phyloP scores from a whole-genome alignment of 139 green algal species.

The Cymbomonas tetramitiformis region DNA sequence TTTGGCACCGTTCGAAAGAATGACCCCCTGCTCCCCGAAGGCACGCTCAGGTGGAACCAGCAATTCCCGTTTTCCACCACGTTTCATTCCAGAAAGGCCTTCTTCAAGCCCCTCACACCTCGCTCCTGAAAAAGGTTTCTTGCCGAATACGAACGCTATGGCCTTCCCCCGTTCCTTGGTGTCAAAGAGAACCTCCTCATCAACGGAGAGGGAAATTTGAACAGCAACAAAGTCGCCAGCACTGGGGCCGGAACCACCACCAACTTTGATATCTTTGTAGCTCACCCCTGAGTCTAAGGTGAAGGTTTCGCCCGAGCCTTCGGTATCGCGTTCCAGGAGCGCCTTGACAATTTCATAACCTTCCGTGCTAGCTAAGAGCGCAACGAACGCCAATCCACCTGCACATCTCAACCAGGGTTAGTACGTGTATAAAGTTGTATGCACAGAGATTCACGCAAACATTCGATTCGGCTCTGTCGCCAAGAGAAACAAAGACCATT shows the following conservation, averaged over 20 bases:
- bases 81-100: constrained; percentile 16
- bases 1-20: neutral
- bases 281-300: neutral
- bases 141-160: constrained; percentile 15
- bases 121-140: neutral
- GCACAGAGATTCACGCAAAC: no score
- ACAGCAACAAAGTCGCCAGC: constrained; percentile 21
- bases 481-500: no score
- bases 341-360: constrained; percentile 23
- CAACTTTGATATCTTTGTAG: constrained; percentile 12
- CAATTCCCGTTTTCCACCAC: constrained; percentile 15
- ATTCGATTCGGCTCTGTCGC: no score
- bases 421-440: no score
- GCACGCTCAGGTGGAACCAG: constrained; percentile 2
- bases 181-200: constrained; percentile 10
- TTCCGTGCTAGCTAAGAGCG: constrained; percentile 17
- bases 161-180: constrained; percentile 3
- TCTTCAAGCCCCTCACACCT: constrained; percentile 17
- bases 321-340: constrained; percentile 14
- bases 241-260: constrained; percentile 4
- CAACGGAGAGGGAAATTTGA: constrained; percentile 3
- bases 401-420: constrained; percentile 11
- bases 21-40: neutral
- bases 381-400: constrained; percentile 19
- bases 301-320: constrained; percentile 8